These are phyloP conservation scores for Adansonia digitata DNA, from an alignment of 345 rosid genomes.

Conservation along the genomic window DNA sequence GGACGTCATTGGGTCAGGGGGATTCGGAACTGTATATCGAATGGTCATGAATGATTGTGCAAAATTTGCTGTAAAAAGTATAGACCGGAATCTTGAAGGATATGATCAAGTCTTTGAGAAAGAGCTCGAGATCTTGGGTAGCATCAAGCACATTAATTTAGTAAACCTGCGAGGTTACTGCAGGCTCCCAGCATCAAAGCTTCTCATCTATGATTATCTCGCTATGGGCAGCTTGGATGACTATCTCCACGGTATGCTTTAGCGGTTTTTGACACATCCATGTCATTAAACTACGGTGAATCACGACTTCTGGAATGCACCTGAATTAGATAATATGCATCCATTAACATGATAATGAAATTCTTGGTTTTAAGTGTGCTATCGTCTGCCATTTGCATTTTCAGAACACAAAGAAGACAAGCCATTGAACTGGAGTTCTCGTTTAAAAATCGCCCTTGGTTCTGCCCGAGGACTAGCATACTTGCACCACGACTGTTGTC, in stretches of 20 bases:
- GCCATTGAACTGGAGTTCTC: constrained; percentile 62
- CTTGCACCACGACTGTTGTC: constrained; percentile 87
- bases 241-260: constrained; percentile 63
- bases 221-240: constrained; percentile 92
- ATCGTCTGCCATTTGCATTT: not conserved
- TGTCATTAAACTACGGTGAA: not conserved
- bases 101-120: constrained; percentile 91
- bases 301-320: not conserved
- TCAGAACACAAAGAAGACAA: constrained; percentile 31
- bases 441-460: constrained; percentile 70
- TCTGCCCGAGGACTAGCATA: constrained; percentile 89
- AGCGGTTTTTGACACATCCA: no score
- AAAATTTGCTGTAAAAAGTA: constrained; percentile 90
- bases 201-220: constrained; percentile 86
- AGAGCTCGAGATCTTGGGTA: constrained; percentile 85
- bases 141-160: constrained; percentile 91
- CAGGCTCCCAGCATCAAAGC: constrained; percentile 75
- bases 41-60: constrained; percentile 99
- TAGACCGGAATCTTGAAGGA: constrained; percentile 81
- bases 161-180: constrained; percentile 95
- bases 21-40: constrained; percentile 92
- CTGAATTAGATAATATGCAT: not conserved
- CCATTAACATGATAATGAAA: not conserved
- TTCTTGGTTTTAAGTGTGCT: not conserved
- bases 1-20: constrained; percentile 93